Conservation (phyloP, 1,284 basidiomycete species). For the Heterobasidion irregulare region DNA sequence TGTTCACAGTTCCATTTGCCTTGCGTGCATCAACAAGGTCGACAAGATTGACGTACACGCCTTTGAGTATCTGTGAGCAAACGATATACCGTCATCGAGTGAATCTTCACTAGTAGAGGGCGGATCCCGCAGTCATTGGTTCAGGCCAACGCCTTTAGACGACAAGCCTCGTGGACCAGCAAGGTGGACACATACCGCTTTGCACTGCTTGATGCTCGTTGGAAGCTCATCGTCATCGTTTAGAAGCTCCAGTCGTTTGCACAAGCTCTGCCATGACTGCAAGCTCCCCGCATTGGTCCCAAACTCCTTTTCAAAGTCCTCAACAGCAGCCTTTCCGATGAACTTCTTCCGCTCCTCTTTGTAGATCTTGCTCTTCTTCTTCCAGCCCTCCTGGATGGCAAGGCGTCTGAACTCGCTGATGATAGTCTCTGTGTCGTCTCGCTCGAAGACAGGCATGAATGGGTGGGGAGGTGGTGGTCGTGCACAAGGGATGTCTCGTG, state of each 20-base stretch:
- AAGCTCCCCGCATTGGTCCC: not conserved
- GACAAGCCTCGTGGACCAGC: not conserved
- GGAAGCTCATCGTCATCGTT: not conserved
- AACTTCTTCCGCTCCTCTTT: not conserved
- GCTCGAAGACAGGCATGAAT: not conserved
- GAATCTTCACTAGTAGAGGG: not conserved
- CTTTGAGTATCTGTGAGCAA: not conserved
- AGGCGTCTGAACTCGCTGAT: not conserved
- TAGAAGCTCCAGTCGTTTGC: not conserved
- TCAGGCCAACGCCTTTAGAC: too few species aligned
- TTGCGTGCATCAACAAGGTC: not conserved
- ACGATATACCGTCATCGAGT: not conserved
- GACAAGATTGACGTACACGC: not conserved
- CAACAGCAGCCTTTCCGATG: not conserved
- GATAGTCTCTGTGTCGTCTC: not conserved
- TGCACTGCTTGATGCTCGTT: not conserved
- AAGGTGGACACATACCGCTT: not conserved
- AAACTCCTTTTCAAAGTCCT: not conserved
- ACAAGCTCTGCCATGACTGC: not conserved
- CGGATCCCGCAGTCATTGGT: too few species aligned
- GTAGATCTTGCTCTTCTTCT: not conserved
- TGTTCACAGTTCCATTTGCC: not conserved
- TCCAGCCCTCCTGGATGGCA: not conserved
- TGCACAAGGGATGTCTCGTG: too few species aligned
- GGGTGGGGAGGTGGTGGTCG: too few species aligned